These are phyloP conservation scores for Paramecium bursaria DNA, from an alignment of 73 alveolate species.

Conservation along the genomic window DNA sequence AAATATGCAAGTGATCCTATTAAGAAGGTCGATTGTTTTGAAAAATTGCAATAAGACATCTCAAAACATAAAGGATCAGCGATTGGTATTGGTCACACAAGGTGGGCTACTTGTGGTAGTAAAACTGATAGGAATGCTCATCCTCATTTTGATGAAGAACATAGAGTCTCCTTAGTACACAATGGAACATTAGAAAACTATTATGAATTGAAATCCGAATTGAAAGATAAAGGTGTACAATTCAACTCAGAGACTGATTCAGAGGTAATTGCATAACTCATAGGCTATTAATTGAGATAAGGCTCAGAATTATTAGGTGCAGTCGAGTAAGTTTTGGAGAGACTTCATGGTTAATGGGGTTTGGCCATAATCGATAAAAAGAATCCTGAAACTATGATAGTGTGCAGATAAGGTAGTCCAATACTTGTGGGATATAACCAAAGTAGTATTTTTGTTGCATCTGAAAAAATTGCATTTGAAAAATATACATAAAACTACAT, in stretches of 20 bases:
- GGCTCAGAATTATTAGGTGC: constrained; percentile 77
- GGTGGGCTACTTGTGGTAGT: constrained; percentile 94
- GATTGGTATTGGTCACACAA: constrained; percentile 92
- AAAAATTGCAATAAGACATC: constrained; percentile 74
- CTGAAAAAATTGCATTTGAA: constrained; percentile 85
- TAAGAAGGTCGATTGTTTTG: constrained; percentile 86
- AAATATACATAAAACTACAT: constrained; percentile 81
- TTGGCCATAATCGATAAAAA: constrained; percentile 70
- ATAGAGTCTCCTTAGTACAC: constrained; percentile 83
- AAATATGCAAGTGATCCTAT: constrained; percentile 78
- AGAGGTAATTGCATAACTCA: constrained; percentile 84
- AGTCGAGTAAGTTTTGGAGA: constrained; percentile 74
- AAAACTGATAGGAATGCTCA: constrained; percentile 91
- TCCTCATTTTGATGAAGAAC: constrained; percentile 86
- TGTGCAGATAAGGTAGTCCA: constrained; percentile 78
- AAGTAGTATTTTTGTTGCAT: constrained; percentile 74
- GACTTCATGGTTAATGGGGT: constrained; percentile 77
- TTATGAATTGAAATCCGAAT: constrained; percentile 71
- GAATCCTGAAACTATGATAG: constrained; percentile 74
- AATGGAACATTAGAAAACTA: constrained; percentile 88
- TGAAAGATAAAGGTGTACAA: constrained; percentile 70
- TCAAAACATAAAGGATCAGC: constrained; percentile 74
- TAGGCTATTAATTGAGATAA: constrained; percentile 74
- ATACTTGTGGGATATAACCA: constrained; percentile 67
- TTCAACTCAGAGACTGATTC: constrained; percentile 84